Base-by-base conservation (phyloP, 2,329 filamentous ascomycete genomes). In the Colletotrichum eremochloae region DNA sequence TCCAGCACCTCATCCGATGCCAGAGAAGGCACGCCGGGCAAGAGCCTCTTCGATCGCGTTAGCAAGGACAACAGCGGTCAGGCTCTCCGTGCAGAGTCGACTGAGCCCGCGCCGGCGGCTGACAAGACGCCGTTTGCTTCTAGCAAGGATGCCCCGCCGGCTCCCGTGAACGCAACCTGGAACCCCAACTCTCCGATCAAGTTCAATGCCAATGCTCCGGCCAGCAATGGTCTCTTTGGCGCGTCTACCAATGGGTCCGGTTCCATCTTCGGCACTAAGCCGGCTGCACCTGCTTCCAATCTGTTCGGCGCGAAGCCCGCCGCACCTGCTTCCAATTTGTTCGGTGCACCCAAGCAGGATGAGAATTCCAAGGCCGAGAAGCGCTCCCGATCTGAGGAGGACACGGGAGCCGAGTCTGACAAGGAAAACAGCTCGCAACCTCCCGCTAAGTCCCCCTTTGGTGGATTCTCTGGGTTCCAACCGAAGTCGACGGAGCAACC, bases 41-140 rank as follows among this genome's bases (percentile, higher is more conserved):
- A 84, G 57, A 89, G 88, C 77, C 77, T 90, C 18, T 90, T 90
- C 74, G 88, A 89, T 50, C 86, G 88, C 44, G 83, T 90, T 9
- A 86, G 83, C 6, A 87, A 84, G 78, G 85, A 82, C 58, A 81
- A 77, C 24, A 84, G 87, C 72, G 87, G 87, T 1, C 84, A 89
- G 68, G 85, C 86, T 20, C 78, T 88, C 2, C 84, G 86, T 36
- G 77, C 83, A 66, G 75, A 79, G 56, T 70, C 69, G 11, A 65
- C 48, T 3, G 66, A 75, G 29, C 79, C 78, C 48, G 74, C 77
- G 46, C 62, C 80, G 74, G 78, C 76, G 48, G 73, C 78, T 11
- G 82, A 83, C 52, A 82, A 83, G 76, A 83, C 84, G 20, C 29
- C 58, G 18, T 63, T 62, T 46, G 83, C 81, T 77, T 42, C 24